These are phyloP conservation scores for Leucosporidium scottii DNA, from an alignment of 768 basidiomycete genomes.

Conservation along the genomic window DNA sequence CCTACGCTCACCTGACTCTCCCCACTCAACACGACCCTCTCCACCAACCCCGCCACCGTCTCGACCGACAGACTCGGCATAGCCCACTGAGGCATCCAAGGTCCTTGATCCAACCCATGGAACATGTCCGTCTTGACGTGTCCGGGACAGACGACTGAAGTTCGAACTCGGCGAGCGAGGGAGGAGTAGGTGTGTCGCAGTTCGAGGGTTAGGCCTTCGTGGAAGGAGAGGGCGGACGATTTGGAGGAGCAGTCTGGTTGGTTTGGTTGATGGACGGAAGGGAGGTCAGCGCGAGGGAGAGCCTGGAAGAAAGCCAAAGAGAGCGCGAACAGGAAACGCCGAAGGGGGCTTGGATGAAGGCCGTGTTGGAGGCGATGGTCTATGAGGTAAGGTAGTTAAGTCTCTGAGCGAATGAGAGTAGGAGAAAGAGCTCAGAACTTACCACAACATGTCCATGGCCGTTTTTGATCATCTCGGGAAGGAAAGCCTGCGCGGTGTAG, in stretches of 20 bases:
- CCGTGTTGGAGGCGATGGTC: conserved; percentile 66
- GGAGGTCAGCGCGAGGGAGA: neutral
- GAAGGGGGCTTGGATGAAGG: conserved; percentile 48
- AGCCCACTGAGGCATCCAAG: conserved; percentile 33
- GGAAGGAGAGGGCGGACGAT: conserved; percentile 71
- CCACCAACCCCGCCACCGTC: conserved; percentile 14
- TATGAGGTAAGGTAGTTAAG: too few relatives aligned
- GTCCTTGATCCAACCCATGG: conserved; percentile 40
- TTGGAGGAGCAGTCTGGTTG: conserved; percentile 90
- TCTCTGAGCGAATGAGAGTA: too few relatives aligned
- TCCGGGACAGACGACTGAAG: conserved; percentile 75
- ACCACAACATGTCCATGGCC: conserved; percentile 79
- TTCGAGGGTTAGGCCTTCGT: conserved; percentile 81
- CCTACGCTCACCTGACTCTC: conserved; percentile 23
- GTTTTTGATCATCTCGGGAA: conserved; percentile 72
- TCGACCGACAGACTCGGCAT: conserved; percentile 23
- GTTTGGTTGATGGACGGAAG: conserved; percentile 45
- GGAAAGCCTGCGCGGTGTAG: conserved; percentile 86
- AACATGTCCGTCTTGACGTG: conserved; percentile 76
- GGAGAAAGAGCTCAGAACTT: too few relatives aligned
- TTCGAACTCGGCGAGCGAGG: conserved; percentile 63
- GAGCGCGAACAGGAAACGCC: conserved; percentile 14
- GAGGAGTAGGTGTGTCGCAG: conserved; percentile 43
- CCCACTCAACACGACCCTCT: conserved; percentile 17
- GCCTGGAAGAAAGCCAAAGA: neutral